Evolutionary conservation across 2,329 filamentous ascomycete species (phyloP).

Genomic region (Diaporthe humulicola): DNA sequence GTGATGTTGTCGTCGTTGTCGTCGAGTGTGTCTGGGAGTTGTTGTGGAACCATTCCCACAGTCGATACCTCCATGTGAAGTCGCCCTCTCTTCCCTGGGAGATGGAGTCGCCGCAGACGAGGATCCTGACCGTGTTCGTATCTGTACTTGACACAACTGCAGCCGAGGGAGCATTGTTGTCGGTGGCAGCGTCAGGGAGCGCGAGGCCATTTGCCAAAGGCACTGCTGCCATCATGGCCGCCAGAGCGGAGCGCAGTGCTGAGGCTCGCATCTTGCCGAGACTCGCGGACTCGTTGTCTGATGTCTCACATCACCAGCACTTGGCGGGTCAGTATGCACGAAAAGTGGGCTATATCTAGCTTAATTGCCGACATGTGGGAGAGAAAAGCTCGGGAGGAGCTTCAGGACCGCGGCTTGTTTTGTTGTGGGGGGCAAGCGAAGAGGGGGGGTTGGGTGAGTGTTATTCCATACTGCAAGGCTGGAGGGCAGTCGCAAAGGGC

Average conservation of each 20-base stretch:
- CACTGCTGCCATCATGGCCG: neutral
- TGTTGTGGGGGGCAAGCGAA: neutral
- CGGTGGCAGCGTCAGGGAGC: neutral
- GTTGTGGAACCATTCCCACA: constrained; percentile 54
- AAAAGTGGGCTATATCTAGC: neutral
- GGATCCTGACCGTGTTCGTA: constrained; percentile 41
- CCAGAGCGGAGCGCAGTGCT: constrained; percentile 11
- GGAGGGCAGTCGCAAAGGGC: neutral
- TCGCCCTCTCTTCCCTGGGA: constrained; percentile 55
- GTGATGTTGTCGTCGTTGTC: neutral
- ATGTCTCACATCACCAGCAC: constrained; percentile 14
- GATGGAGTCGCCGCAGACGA: constrained; percentile 56
- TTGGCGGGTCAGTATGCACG: neutral
- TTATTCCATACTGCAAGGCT: neutral
- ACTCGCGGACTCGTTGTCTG: neutral
- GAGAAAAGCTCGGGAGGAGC: neutral
- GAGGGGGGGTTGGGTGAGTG: neutral
- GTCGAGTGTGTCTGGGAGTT: constrained; percentile 31
- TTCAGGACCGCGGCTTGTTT: neutral
- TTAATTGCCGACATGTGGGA: neutral
- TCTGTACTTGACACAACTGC: neutral
- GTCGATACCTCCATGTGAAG: constrained; percentile 57
- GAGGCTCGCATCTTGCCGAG: constrained; percentile 26
- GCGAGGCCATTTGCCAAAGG: neutral
- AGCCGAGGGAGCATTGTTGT: neutral